phyloP scores from a whole-genome alignment of 257 asterid genomes.

The Ajuga chamaepitys region DNA sequence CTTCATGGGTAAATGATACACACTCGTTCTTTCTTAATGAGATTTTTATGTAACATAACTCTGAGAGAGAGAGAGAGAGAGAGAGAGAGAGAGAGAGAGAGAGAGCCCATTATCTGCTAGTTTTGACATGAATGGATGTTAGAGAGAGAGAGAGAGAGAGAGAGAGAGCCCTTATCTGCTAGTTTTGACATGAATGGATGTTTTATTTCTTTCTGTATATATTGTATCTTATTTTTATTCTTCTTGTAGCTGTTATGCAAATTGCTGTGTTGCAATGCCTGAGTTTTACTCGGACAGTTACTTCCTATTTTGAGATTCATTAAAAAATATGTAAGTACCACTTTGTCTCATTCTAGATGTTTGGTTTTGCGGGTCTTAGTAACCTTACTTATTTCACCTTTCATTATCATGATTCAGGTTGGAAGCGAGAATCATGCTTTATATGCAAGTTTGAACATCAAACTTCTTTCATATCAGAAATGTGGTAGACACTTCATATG shows the following conservation, averaged over 20 bases:
- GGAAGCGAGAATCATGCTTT: conserved; percentile 48
- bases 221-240: conserved; percentile 3
- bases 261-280: conserved; percentile 66
- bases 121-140: too few relatives aligned
- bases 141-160: too few relatives aligned
- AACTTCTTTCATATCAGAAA: conserved; percentile 31
- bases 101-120: too few relatives aligned
- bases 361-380: not conserved
- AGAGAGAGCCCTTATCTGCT: too few relatives aligned
- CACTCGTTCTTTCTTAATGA: too few relatives aligned
- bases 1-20: too few relatives aligned
- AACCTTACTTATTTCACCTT: not conserved
- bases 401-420: conserved; percentile 27
- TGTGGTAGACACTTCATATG: conserved; percentile 45
- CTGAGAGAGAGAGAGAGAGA: too few relatives aligned
- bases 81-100: too few relatives aligned
- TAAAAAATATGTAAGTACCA: conserved; percentile 47
- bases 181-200: not conserved
- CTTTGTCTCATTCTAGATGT: not conserved
- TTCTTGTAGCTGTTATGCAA: conserved; percentile 59
- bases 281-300: conserved; percentile 47
- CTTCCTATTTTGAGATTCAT: conserved; percentile 48
- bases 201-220: conserved; percentile 2
- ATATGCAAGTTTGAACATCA: conserved; percentile 46
- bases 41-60: too few relatives aligned